Percentiles rank a stretch among this genome's conserved stretches.
These are phyloP conservation scores for Heteromeles arbutifolia DNA, from an alignment of 306 rosid species.

Conservation along the genomic window DNA sequence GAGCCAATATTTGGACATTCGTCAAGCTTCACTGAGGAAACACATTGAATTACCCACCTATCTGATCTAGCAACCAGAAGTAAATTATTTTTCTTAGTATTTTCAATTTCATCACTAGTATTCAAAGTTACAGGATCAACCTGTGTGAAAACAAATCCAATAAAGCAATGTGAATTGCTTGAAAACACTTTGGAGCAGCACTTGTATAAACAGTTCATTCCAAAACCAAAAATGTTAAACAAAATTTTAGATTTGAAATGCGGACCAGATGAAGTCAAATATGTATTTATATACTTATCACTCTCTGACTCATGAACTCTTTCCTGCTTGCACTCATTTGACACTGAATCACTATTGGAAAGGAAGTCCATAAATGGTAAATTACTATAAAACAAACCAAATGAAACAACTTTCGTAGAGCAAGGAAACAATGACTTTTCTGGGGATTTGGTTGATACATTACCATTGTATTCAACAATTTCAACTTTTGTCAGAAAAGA, in stretches of 20 bases:
- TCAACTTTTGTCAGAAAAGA: conserved; percentile 62
- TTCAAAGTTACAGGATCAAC: conserved; percentile 26
- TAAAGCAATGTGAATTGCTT: conserved; percentile 53
- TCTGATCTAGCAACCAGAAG: conserved; percentile 65
- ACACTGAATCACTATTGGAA: conserved; percentile 21
- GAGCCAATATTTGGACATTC: conserved; percentile 39
- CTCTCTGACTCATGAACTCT: conserved; percentile 20
- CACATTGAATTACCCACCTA: conserved; percentile 63
- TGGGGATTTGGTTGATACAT: conserved; percentile 54
- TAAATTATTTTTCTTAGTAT: conserved; percentile 32
- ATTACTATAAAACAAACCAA: conserved; percentile 54
- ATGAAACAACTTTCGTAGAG: conserved; percentile 70
- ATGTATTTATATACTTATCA: conserved; percentile 20
- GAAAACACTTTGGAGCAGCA: conserved; percentile 65
- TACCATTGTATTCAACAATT: conserved; percentile 46
- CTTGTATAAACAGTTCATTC: conserved; percentile 42
- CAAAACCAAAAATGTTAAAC: conserved; percentile 50
- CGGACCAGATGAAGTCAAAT: conserved; percentile 26
- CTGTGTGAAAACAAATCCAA: conserved; percentile 59
- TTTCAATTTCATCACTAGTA: conserved; percentile 34
- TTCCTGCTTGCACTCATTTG: conserved; percentile 36
- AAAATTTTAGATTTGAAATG: conserved; percentile 34
- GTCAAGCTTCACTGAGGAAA: conserved; percentile 63
- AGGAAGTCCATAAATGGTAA: conserved; percentile 35
- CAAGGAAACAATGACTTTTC: conserved; percentile 59